Evolutionary conservation across 495 filamentous ascomycete species (phyloP).

Genomic region (Margaritispora aquatica): DNA sequence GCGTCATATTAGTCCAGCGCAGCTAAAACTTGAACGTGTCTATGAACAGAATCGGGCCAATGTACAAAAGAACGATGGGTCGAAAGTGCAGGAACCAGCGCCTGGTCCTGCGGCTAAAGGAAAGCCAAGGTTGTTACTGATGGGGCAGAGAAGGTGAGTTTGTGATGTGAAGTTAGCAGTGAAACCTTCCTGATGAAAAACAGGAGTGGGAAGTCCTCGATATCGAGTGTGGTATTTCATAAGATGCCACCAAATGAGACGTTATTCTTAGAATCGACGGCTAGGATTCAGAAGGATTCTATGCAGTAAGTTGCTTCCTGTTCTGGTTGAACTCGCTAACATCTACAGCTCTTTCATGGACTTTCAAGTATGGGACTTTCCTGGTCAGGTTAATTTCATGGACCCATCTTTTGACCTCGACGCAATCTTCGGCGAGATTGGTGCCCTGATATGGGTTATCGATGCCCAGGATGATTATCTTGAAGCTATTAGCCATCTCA

Average conservation of each 20-base stretch:
- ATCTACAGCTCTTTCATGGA: slow-evolving; percentile 86
- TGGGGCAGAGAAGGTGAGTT: slow-evolving; percentile 86
- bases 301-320: slow-evolving; percentile 57
- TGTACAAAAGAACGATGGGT: slow-evolving; percentile 31
- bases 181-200: slow-evolving; percentile 23
- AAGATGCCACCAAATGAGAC: slow-evolving; percentile 95
- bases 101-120: slow-evolving; percentile 39
- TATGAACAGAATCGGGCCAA: slow-evolving; percentile 47
- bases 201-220: slow-evolving; percentile 96
- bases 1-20: slow-evolving; percentile 35
- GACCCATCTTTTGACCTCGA: slow-evolving; percentile 84
- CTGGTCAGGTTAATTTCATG: slow-evolving; percentile 84
- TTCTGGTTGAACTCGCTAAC: slow-evolving; percentile 16
- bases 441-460: slow-evolving; percentile 95
- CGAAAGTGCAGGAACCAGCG: slow-evolving; percentile 33
- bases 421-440: slow-evolving; percentile 86
- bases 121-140: slow-evolving; percentile 84
- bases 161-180: neutral
- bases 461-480: slow-evolving; percentile 97
- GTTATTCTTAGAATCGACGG: slow-evolving; percentile 89
- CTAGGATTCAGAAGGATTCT: slow-evolving; percentile 83
- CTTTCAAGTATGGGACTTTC: slow-evolving; percentile 97
- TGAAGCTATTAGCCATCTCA: slow-evolving; percentile 79
- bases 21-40: slow-evolving; percentile 48
- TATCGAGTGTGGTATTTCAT: slow-evolving; percentile 95